Evolutionary conservation across 208 protist genomes (phyloP).

Genomic region (Naegleria fowleri): DNA sequence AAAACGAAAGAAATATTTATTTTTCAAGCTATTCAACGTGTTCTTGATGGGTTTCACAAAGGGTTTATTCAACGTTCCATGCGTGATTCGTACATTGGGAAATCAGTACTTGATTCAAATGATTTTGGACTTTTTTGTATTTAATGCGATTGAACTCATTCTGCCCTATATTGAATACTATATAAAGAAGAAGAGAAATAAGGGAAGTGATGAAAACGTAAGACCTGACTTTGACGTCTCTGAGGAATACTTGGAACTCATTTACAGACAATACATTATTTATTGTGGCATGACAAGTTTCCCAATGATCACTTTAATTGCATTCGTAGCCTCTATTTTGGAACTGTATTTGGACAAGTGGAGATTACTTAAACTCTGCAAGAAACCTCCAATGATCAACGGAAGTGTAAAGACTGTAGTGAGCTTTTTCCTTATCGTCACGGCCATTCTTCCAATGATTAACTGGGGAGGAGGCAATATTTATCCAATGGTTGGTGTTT

Average conservation of each 20-base stretch:
- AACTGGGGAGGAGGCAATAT: slow-evolving; percentile 15
- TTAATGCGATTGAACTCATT: not conserved
- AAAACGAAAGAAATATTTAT: not conserved
- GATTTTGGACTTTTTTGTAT: not conserved
- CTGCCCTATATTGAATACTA: not conserved
- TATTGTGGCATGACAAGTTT: slow-evolving; percentile 3
- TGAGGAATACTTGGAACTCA: slow-evolving; percentile 16
- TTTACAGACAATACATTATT: slow-evolving; percentile 27
- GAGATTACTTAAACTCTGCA: not conserved
- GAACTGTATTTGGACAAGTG: slow-evolving; percentile 14
- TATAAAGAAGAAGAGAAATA: not conserved
- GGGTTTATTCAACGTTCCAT: not conserved
- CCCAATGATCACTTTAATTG: slow-evolving; percentile 7
- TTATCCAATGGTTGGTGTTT: not conserved
- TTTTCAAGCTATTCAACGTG: slow-evolving; percentile 9
- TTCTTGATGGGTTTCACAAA: slow-evolving; percentile 14
- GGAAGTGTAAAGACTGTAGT: not conserved
- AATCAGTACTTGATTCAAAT: slow-evolving; percentile 24
- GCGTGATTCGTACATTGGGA: not conserved
- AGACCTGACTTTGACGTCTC: slow-evolving; percentile 31
- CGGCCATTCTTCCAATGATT: not conserved
- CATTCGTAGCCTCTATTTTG: not conserved
- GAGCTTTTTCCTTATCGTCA: not conserved
- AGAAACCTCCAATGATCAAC: not conserved
- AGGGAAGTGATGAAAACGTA: slow-evolving; percentile 16